Base-by-base conservation (phyloP, 2,329 filamentous ascomycete genomes). In the Didymella keratinophila region DNA sequence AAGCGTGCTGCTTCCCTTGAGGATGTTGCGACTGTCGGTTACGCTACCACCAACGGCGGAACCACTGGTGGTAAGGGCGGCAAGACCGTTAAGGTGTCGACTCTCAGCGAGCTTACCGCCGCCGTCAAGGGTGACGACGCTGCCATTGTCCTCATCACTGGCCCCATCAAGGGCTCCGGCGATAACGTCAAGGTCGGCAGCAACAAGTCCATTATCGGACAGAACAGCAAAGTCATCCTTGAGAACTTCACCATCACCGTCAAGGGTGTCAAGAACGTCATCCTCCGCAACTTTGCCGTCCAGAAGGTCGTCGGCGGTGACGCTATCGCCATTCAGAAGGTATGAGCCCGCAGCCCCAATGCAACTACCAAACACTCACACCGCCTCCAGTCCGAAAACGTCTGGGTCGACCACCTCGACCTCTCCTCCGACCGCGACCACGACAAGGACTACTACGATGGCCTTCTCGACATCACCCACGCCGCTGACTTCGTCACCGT, bases 391-490 rank as follows among this genome's bases (percentile, higher is more conserved):
- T 76, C 80, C 2, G 78, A 71, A 8, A 84, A 84, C 54, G 78
- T 87, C 27, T 90, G 88, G 88, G 78, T 90, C 48, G 88, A 90
- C 77, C 88, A 90, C 78, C 81, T 82, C 71, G 87, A 90, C 63
- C 80, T 90, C 21, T 86, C 83, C 4, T 86, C 84, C 23, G 83
- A 89, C 76, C 70, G 72, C 32, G 78, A 82, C 66, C 79, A 85
- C 71, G 86, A 82, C 79, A 90, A 90, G 78, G 87, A 91, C 78
- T 88, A 84, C 78, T 90, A 88, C 70, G 88, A 90, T 56, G 88
- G 88, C 30, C 82, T 90, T 1, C 76, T 87, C 45, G 88, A 90
- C 66, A 77, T 86, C 49, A 88, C 83, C 48, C 87, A 89, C 76
- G 88, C 80, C 45, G 79, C 83, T 10, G 86, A 90, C 78, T 89